phyloP scores from a whole-genome alignment of 441 rosid species.

The Jatropha multifida region DNA sequence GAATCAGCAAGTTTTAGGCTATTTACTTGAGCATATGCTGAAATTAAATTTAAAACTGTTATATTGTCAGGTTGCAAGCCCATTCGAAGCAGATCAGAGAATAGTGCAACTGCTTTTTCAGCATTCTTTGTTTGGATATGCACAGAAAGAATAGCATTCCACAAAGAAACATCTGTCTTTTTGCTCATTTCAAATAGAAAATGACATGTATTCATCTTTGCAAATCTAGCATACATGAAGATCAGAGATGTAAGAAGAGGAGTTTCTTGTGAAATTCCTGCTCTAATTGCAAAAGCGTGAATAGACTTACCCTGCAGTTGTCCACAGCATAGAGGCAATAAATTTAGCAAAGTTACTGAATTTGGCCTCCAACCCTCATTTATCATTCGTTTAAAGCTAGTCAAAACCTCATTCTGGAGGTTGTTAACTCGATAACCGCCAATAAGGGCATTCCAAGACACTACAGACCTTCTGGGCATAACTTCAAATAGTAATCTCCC shows the following conservation, averaged over 20 bases:
- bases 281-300: constrained; percentile 43
- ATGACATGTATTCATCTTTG: constrained; percentile 25
- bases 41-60: constrained; percentile 41
- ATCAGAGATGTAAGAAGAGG: constrained; percentile 41
- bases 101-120: constrained; percentile 50
- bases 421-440: constrained; percentile 61
- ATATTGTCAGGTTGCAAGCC: constrained; percentile 55
- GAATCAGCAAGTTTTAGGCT: constrained; percentile 49
- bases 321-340: constrained; percentile 38
- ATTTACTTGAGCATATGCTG: constrained; percentile 35
- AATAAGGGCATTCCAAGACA: constrained; percentile 57
- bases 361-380: constrained; percentile 45
- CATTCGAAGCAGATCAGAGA: constrained; percentile 47
- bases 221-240: constrained; percentile 50
- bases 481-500: constrained; percentile 59
- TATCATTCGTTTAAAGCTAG: constrained; percentile 35
- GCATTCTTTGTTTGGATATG: constrained; percentile 49
- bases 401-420: constrained; percentile 46
- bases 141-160: constrained; percentile 51
- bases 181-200: constrained; percentile 34
- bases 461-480: constrained; percentile 49
- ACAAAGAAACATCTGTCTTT: constrained; percentile 33
- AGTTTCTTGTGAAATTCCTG: constrained; percentile 34
- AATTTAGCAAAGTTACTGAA: constrained; percentile 39
- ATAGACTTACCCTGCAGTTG: constrained; percentile 41